These are phyloP conservation scores for Gossypium sturtianum DNA, from an alignment of 345 rosid genomes.

Conservation along the genomic window DNA sequence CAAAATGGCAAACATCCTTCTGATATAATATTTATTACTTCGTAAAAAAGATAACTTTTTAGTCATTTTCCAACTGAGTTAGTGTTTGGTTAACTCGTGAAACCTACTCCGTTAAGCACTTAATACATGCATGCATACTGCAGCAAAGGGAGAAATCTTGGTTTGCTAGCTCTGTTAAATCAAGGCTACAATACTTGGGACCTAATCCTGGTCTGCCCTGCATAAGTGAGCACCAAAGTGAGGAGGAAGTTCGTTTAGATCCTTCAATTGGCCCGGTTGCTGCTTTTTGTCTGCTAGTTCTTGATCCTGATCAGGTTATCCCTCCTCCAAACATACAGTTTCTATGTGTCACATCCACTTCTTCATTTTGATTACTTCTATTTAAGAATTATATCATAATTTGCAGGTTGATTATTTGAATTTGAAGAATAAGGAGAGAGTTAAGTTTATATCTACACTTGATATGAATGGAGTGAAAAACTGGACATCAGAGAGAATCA, in stretches of 20 bases:
- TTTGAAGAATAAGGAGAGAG: slow-evolving; percentile 72
- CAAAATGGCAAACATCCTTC: too few species aligned
- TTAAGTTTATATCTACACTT: slow-evolving; percentile 37
- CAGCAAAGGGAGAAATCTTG: slow-evolving; percentile 82
- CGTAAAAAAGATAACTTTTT: too few species aligned
- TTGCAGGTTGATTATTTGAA: slow-evolving; percentile 84
- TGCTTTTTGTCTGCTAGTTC: slow-evolving; percentile 59
- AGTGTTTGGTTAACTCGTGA: too few species aligned
- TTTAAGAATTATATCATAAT: slow-evolving; percentile 1
- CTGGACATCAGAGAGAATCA: slow-evolving; percentile 64
- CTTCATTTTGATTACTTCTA: neutral
- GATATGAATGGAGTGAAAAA: slow-evolving; percentile 38
- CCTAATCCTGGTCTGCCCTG: slow-evolving; percentile 61
- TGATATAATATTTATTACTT: too few species aligned
- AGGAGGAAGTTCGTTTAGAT: slow-evolving; percentile 31
- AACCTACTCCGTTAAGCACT: too few species aligned
- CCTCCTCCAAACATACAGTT: slow-evolving; percentile 2
- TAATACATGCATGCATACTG: slow-evolving; percentile 5
- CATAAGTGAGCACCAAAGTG: slow-evolving; percentile 32
- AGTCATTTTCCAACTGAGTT: too few species aligned
- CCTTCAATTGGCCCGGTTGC: slow-evolving; percentile 61
- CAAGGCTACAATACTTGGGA: slow-evolving; percentile 58
- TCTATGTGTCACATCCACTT: neutral
- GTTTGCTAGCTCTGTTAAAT: slow-evolving; percentile 63
- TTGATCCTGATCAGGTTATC: slow-evolving; percentile 77